Evolutionary conservation across 495 filamentous ascomycete genomes (phyloP), one percentile per base, ranked within the genome.

Genomic region (Talaromyces nanjingensis): DNA sequence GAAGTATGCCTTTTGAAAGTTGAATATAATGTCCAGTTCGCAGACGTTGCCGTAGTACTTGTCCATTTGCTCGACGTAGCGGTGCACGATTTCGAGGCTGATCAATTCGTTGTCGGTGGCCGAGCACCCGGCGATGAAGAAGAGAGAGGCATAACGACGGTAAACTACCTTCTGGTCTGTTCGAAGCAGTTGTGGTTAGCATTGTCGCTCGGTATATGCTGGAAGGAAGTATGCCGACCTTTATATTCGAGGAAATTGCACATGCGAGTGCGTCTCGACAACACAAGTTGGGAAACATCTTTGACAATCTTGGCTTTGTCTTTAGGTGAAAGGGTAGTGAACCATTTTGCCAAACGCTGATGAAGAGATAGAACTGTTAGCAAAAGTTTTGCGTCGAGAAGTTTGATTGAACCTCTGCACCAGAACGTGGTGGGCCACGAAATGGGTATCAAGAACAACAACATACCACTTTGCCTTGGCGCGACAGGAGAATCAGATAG

Each of bases 1-100:
- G 76, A 96, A 97, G 76, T 99, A 99, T 62, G 96, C 94, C 79
- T 98, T 98, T 73, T 97, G 94, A 75, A 98, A 98, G 76, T 98
- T 98, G 84, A 99, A 99, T 71, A 98, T 97, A 72, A 98, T 94
- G 71, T 98, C 94, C 67, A 98, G 81, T 81, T 99, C 96, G 86
- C 94, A 99, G 64, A 99, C 94, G 77, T 99, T 99, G 74, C 94
- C 94, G 73, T 99, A 99, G 82, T 98, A 99, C 74, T 98, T 99
- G 83, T 99, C 94, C 94, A 98, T 99, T 79, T 98, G 94, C 76
- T 99, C 94, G 58, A 98, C 94, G 74, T 97, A 98, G 68, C 94
- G 91, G 77, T 99, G 94, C 57, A 99, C 93, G 73, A 98, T 91
- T 75, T 99, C 94, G 67, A 99, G 89, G 34, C 91, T 96, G 74